A percentile compares a stretch with the other conserved stretches of the same genome.
phyloP scores from a whole-genome alignment of 805 yeast genomes.

The Hanseniaspora jakobsenii region DNA sequence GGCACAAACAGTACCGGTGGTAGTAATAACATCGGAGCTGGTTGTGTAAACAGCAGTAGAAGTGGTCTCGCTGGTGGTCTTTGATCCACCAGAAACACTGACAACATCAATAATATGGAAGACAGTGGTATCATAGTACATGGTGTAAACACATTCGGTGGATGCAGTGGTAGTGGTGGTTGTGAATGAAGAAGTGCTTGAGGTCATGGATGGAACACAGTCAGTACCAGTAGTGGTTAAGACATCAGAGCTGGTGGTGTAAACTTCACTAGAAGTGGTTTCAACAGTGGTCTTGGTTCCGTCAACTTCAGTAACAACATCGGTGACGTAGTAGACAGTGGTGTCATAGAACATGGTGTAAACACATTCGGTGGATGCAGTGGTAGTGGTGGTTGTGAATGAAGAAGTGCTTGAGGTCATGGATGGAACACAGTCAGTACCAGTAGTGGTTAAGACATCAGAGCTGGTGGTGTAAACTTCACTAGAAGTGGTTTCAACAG shows the following conservation, averaged over 20 bases:
- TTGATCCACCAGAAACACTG: too few species aligned
- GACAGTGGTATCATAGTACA: not conserved
- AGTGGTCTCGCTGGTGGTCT: too few species aligned
- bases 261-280: not conserved
- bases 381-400: too few species aligned
- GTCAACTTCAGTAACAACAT: conserved; percentile 6
- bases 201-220: too few species aligned
- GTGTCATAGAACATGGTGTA: not conserved
- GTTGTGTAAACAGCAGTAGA: not conserved
- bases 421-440: too few species aligned
- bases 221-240: not conserved
- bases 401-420: not conserved
- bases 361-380: too few species aligned
- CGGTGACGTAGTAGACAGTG: not conserved
- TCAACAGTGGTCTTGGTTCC: conserved; percentile 2
- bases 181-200: not conserved
- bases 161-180: not conserved
- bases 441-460: not conserved
- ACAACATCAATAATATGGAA: too few species aligned
- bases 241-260: not conserved
- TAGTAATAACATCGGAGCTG: not conserved
- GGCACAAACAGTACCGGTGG: not conserved
- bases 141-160: not conserved
- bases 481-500: not conserved
- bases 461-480: not conserved